These are phyloP conservation scores for Cyberlindnera veronae DNA, from an alignment of 805 yeast genomes.

Conservation along the genomic window DNA sequence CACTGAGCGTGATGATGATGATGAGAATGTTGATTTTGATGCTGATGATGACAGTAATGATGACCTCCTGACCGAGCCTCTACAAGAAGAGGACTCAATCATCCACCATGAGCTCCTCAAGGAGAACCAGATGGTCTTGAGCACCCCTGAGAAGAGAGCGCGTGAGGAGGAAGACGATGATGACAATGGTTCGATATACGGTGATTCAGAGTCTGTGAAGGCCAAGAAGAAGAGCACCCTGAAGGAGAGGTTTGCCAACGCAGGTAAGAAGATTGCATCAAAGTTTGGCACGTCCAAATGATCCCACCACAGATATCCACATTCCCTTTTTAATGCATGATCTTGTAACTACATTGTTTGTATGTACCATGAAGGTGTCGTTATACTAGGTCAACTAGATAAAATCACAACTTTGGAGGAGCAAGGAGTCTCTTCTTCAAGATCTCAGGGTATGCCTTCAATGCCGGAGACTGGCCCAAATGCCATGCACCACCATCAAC, in stretches of 20 bases:
- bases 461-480: constrained; percentile 44
- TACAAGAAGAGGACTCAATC: constrained; percentile 21
- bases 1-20: constrained; percentile 31
- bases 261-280: constrained; percentile 28
- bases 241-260: constrained; percentile 24
- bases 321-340: no score
- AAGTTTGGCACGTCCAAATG: constrained; percentile 19
- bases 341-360: no score
- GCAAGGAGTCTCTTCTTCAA: constrained; percentile 31
- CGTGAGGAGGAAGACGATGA: constrained; percentile 16
- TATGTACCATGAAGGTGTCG: no score
- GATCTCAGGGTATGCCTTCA: constrained; percentile 42
- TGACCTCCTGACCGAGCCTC: constrained; percentile 19
- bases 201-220: neutral
- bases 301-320: constrained; percentile 1
- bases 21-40: constrained; percentile 13
- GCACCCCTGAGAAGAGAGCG: constrained; percentile 14
- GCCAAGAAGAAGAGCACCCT: constrained; percentile 17
- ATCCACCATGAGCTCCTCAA: constrained; percentile 9
- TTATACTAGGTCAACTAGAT: no score
- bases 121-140: constrained; percentile 3
- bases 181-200: constrained; percentile 3
- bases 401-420: constrained; percentile 37
- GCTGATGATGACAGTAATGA: constrained; percentile 16
- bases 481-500: constrained; percentile 96